A percentile compares a stretch with the other conserved stretches of the same genome.
These are phyloP conservation scores for Bombardia bombarda DNA, from an alignment of 495 filamentous ascomycete genomes.

Conservation along the genomic window DNA sequence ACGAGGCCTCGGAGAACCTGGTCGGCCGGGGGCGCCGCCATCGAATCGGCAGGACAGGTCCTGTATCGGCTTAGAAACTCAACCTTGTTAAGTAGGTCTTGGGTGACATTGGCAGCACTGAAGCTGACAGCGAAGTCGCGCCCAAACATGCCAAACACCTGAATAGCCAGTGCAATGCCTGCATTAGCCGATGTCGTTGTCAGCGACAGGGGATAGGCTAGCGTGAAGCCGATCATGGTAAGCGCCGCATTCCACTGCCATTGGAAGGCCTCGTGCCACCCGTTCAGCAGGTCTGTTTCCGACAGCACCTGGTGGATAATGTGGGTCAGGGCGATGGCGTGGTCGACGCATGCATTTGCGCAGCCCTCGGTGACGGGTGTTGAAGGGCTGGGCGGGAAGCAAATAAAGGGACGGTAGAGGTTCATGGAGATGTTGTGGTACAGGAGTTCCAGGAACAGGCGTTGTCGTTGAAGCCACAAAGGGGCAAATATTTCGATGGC, in stretches of 20 bases:
- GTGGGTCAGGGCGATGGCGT: conserved; percentile 42
- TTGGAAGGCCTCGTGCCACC: conserved; percentile 44
- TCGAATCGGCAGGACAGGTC: background rate
- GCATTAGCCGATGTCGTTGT: conserved; percentile 23
- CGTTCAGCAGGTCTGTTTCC: conserved; percentile 34
- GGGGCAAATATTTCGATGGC: conserved; percentile 32
- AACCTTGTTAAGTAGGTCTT: conserved; percentile 12
- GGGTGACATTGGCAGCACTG: conserved; percentile 34
- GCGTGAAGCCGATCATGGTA: conserved; percentile 40
- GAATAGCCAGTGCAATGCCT: conserved; percentile 31
- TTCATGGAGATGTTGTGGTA: conserved; percentile 41
- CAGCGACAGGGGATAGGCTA: conserved; percentile 30
- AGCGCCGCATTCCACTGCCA: conserved; percentile 47
- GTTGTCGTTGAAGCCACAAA: conserved; percentile 41
- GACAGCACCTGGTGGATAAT: conserved; percentile 43
- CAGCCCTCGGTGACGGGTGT: conserved; percentile 19
- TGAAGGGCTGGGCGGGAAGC: conserved; percentile 15
- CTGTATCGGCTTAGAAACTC: conserved; percentile 1
- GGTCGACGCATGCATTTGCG: conserved; percentile 31
- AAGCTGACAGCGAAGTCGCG: conserved; percentile 34
- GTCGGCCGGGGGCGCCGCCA: background rate
- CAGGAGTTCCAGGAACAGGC: conserved; percentile 40
- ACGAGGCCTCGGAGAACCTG: no score
- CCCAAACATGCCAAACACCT: conserved; percentile 39
- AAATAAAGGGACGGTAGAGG: conserved; percentile 42